Evolutionary conservation across 1,284 basidiomycete genomes (phyloP).

Genomic region (Naganishia sp.): DNA sequence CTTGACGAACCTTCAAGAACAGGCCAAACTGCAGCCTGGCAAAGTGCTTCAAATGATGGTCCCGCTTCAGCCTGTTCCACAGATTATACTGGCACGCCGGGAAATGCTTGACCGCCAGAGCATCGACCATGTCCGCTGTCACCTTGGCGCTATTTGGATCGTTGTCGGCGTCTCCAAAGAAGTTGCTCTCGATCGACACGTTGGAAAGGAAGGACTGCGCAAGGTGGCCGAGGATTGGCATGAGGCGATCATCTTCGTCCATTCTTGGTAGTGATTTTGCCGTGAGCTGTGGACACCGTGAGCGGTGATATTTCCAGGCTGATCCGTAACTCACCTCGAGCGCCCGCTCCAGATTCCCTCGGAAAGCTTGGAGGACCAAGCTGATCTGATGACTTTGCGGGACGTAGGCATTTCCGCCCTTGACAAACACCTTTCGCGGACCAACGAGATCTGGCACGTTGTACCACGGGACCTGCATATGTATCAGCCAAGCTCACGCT

Average conservation of each 20-base stretch:
- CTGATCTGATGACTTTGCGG: constrained; percentile 78
- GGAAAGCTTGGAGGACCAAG: constrained; percentile 86
- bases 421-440: constrained; percentile 76
- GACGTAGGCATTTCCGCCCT: constrained; percentile 86
- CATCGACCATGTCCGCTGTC: constrained; percentile 92
- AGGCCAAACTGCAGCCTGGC: constrained; percentile 89
- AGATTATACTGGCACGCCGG: constrained; percentile 94
- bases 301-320: constrained; percentile 12
- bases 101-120: constrained; percentile 83
- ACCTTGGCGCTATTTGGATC: constrained; percentile 60
- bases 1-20: constrained; percentile 78
- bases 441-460: constrained; percentile 90
- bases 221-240: constrained; percentile 89
- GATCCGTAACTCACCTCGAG: constrained; percentile 65
- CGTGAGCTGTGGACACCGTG: constrained; percentile 63
- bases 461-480: constrained; percentile 69
- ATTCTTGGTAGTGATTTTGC: constrained; percentile 86
- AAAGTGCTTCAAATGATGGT: constrained; percentile 89
- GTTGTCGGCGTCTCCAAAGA: constrained; percentile 44
- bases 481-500: neutral
- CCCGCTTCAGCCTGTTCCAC: constrained; percentile 73
- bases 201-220: constrained; percentile 93
- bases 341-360: constrained; percentile 69
- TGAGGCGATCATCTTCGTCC: constrained; percentile 89
- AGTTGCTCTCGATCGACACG: constrained; percentile 58